A percentile compares a stretch with the other conserved stretches of the same genome.
phyloP scores from a whole-genome alignment of 768 basidiomycete species.

The Pleurotus salmoneostramineus region DNA sequence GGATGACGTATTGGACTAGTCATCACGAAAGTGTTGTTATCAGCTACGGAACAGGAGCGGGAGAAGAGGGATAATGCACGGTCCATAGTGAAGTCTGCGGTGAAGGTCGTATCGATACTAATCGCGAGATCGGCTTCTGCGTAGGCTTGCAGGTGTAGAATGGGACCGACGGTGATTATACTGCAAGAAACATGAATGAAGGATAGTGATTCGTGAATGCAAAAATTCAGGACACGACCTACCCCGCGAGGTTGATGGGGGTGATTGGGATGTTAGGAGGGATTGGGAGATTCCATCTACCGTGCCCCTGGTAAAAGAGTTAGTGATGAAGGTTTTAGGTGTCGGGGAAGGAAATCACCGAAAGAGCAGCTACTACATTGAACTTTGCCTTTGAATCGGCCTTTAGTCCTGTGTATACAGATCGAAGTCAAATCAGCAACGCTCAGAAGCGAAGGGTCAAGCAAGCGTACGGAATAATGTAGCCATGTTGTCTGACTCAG shows the following conservation, averaged over 20 bases:
- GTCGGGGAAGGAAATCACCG: neutral
- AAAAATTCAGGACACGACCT: neutral
- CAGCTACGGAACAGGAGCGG: neutral
- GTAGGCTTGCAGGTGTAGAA: neutral
- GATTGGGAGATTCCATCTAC: neutral
- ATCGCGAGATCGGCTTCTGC: neutral
- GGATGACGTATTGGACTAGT: conserved; percentile 4
- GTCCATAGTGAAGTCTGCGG: neutral
- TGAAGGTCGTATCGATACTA: neutral
- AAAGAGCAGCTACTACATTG: neutral
- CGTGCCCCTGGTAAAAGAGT: neutral
- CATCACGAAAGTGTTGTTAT: neutral
- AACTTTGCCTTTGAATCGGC: neutral
- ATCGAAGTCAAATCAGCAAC: neutral
- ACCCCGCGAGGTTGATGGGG: neutral
- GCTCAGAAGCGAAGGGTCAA: neutral
- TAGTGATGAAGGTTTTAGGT: neutral
- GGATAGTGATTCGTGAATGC: neutral
- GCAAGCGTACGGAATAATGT: neutral
- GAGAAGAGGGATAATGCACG: neutral
- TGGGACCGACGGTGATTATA: neutral
- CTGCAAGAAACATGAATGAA: neutral
- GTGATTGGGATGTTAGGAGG: neutral
- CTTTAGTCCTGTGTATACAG: neutral
- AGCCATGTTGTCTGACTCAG: neutral